phyloP scores from a whole-genome alignment of 2,329 filamentous ascomycete species.

The Setomelanomma holmii region DNA sequence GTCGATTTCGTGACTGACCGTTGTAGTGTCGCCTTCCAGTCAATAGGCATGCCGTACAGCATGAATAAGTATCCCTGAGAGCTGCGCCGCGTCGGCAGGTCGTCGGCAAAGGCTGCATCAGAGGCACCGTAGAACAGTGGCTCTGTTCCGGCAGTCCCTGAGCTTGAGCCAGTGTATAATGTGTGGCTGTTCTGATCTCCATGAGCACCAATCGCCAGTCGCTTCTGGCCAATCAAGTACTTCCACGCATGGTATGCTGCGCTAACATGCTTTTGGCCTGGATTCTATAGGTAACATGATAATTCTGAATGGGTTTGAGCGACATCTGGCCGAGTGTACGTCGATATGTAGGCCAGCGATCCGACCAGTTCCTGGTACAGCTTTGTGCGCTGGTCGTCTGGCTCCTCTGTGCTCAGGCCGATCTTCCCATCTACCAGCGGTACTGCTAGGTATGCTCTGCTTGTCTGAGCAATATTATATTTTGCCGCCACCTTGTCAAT shows the following conservation, averaged over 20 bases:
- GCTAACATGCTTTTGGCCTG: constrained; percentile 9
- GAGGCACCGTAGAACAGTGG: background rate
- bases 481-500: constrained; percentile 16
- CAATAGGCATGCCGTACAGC: too few relatives aligned
- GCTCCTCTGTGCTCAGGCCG: background rate
- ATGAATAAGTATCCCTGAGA: too few relatives aligned
- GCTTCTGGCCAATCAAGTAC: background rate
- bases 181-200: constrained; percentile 2
- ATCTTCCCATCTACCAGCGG: constrained; percentile 2
- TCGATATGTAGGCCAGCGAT: constrained; percentile 13
- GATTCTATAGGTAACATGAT: constrained; percentile 15
- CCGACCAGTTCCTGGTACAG: constrained; percentile 19
- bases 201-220: constrained; percentile 1
- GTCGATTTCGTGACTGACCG: too few relatives aligned
- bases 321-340: constrained; percentile 15
- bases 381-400: constrained; percentile 7
- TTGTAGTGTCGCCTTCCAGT: too few relatives aligned
- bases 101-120: constrained; percentile 1
- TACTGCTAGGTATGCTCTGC: background rate
- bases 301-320: background rate
- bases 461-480: constrained; percentile 10
- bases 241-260: background rate
- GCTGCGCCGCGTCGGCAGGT: constrained; percentile 11
- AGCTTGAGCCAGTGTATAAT: background rate
- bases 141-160: background rate